Conservation (phyloP, 2,329 filamentous ascomycete genomes). For the Fusarium sp. region DNA sequence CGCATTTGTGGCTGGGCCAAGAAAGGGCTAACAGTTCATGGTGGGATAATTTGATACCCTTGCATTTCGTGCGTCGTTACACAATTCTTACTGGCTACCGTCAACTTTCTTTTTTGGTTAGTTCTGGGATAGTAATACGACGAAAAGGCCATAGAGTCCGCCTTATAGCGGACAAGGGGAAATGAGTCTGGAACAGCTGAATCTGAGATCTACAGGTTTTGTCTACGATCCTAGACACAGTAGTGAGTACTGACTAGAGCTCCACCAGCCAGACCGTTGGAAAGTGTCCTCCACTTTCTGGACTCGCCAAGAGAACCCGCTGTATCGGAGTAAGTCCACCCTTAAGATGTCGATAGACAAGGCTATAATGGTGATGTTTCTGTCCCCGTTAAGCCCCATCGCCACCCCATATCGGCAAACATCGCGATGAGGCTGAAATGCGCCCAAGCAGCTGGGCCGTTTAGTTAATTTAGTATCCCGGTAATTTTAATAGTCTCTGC, state of each 20-base stretch:
- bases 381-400: background rate
- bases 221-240: background rate
- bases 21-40: background rate
- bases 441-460: background rate
- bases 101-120: background rate
- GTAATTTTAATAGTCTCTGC: background rate
- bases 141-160: background rate
- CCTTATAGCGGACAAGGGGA: background rate
- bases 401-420: background rate
- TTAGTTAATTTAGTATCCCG: background rate
- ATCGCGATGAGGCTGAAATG: background rate
- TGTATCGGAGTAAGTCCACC: no score
- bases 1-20: background rate
- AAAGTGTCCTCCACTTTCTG: background rate
- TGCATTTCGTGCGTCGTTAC: background rate
- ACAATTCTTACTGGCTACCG: background rate
- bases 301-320: background rate
- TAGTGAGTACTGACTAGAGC: background rate
- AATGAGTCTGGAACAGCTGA: background rate
- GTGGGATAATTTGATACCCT: background rate
- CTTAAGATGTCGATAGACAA: background rate
- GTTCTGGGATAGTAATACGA: no score
- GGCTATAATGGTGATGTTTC: background rate
- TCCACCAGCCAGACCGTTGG: background rate
- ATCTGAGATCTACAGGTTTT: background rate